Percentiles rank a stretch among this genome's conserved stretches.
phyloP scores from a whole-genome alignment of 768 basidiomycete genomes.

The Leccinum olivaceopallidum region DNA sequence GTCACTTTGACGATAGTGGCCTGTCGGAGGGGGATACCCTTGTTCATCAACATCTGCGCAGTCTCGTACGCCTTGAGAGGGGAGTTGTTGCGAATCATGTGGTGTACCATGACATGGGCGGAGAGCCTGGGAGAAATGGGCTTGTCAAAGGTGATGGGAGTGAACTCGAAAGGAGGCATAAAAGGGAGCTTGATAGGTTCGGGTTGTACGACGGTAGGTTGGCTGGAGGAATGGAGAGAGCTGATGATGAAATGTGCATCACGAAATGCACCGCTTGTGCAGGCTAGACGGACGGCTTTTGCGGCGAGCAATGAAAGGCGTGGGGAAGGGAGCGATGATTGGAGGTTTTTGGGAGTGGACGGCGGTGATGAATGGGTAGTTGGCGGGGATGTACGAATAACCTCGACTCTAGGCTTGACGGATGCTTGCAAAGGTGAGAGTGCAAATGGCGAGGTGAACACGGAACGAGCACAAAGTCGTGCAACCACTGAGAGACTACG shows the following conservation, averaged over 20 bases:
- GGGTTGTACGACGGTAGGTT: slow-evolving; percentile 1
- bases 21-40: slow-evolving; percentile 50
- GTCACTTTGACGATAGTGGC: slow-evolving; percentile 49
- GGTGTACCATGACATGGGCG: slow-evolving; percentile 65
- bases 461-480: not conserved
- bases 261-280: slow-evolving; percentile 41
- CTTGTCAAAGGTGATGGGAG: slow-evolving; percentile 48
- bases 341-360: not conserved
- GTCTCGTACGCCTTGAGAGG: slow-evolving; percentile 48
- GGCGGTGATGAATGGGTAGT: not conserved
- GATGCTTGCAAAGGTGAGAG: slow-evolving; percentile 8
- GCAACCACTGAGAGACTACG: slow-evolving; percentile 29
- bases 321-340: slow-evolving; percentile 8
- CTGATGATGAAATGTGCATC: slow-evolving; percentile 62
- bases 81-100: slow-evolving; percentile 54
- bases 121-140: slow-evolving; percentile 59
- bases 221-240: slow-evolving; percentile 48
- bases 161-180: slow-evolving; percentile 35
- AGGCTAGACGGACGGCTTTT: slow-evolving; percentile 50
- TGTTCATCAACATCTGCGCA: slow-evolving; percentile 51
- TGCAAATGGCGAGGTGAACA: slow-evolving; percentile 10
- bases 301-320: slow-evolving; percentile 40
- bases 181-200: slow-evolving; percentile 21
- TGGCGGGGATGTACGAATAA: not conserved
- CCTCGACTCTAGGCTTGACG: slow-evolving; percentile 1